These are phyloP conservation scores for Rhytidhysteron rufulum DNA, from an alignment of 2,329 filamentous ascomycete species.

Conservation along the genomic window DNA sequence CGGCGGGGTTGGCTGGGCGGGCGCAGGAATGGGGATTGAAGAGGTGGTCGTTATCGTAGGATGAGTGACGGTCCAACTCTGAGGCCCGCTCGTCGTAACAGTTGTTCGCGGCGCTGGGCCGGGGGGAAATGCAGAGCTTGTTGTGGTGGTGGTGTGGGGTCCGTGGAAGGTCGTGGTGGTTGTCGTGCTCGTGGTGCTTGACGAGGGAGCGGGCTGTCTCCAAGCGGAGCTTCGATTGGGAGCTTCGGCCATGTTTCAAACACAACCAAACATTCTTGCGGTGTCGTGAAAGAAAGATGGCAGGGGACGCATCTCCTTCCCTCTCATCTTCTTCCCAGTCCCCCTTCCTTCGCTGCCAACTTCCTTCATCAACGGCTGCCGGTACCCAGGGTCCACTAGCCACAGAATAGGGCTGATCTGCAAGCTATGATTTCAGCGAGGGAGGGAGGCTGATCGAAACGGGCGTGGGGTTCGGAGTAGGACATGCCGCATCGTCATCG, in stretches of 20 bases:
- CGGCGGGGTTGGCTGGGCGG: slow-evolving; percentile 9
- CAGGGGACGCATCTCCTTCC: no score
- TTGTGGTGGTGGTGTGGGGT: slow-evolving; percentile 24
- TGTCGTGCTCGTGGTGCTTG: slow-evolving; percentile 13
- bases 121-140: slow-evolving; percentile 1
- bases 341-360: no score
- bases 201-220: background rate
- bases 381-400: no score
- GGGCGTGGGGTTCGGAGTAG: no score
- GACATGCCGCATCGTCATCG: no score
- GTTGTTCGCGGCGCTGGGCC: background rate
- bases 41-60: slow-evolving; percentile 28
- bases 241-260: background rate
- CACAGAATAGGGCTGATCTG: no score
- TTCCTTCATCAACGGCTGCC: no score
- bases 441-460: no score
- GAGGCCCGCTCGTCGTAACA: slow-evolving; percentile 13
- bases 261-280: no score
- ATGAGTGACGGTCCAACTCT: slow-evolving; percentile 19
- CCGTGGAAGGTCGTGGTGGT: slow-evolving; percentile 25
- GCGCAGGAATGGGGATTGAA: slow-evolving; percentile 9
- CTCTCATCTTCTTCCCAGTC: no score
- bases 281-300: no score
- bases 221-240: background rate
- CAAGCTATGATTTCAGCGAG: no score